These are phyloP conservation scores for Fusarium nygamai DNA, from an alignment of 2,329 filamentous ascomycete genomes.

Conservation along the genomic window DNA sequence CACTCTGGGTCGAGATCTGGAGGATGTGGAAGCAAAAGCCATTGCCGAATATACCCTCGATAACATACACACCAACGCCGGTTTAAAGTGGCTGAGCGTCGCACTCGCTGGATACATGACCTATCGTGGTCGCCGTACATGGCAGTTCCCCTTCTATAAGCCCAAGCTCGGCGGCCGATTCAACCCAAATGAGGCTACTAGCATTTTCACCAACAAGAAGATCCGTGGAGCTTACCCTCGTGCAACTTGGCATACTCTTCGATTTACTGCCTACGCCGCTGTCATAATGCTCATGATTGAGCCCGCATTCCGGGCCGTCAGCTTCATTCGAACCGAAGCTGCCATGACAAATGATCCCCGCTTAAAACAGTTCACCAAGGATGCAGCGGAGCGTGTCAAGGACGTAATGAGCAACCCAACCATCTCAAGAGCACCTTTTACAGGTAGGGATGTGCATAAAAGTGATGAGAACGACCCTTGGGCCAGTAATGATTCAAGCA, in stretches of 20 bases:
- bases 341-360: slow-evolving; percentile 37
- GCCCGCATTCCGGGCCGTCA: slow-evolving; percentile 39
- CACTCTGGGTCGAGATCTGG: slow-evolving; percentile 45
- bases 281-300: slow-evolving; percentile 43
- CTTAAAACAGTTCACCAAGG: slow-evolving; percentile 37
- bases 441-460: slow-evolving; percentile 4
- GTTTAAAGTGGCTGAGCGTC: slow-evolving; percentile 43
- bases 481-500: slow-evolving; percentile 2
- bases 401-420: slow-evolving; percentile 33
- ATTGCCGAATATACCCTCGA: slow-evolving; percentile 48
- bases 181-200: slow-evolving; percentile 43
- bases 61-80: slow-evolving; percentile 46
- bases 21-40: slow-evolving; percentile 50
- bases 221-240: slow-evolving; percentile 39
- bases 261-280: slow-evolving; percentile 40
- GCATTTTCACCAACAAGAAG: slow-evolving; percentile 42
- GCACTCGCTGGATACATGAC: slow-evolving; percentile 43
- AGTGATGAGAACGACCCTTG: slow-evolving; percentile 15
- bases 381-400: slow-evolving; percentile 37
- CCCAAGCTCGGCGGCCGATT: slow-evolving; percentile 41
- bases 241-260: slow-evolving; percentile 39
- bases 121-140: slow-evolving; percentile 42
- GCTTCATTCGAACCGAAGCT: slow-evolving; percentile 36
- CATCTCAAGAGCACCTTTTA: slow-evolving; percentile 8
- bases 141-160: slow-evolving; percentile 45